These are phyloP conservation scores for Coniochaeta ligniaria DNA, from an alignment of 2,329 filamentous ascomycete species.

Conservation along the genomic window DNA sequence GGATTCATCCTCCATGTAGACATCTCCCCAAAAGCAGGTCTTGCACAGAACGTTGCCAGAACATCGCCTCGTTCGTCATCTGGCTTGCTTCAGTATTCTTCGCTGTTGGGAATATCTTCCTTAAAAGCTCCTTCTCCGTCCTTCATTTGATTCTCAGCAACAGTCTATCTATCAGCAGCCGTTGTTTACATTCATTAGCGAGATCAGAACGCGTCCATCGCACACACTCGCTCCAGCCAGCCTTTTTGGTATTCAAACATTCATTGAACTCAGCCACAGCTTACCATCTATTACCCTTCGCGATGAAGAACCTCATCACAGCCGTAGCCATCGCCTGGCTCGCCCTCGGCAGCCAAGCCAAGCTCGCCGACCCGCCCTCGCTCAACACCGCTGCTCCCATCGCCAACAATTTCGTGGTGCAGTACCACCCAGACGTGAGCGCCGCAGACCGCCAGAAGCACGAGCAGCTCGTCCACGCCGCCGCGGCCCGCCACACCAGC, in stretches of 20 bases:
- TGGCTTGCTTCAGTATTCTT: neutral
- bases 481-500: neutral
- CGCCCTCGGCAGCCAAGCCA: neutral
- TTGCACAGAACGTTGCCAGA: neutral
- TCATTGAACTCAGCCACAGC: neutral
- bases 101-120: neutral
- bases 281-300: neutral
- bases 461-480: neutral
- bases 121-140: neutral
- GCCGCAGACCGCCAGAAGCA: neutral
- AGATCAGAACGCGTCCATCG: neutral
- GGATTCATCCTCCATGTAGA: neutral
- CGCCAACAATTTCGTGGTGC: slow-evolving; percentile 6
- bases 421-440: slow-evolving; percentile 4
- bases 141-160: neutral
- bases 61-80: neutral
- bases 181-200: neutral
- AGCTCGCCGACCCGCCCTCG: neutral
- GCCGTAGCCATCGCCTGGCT: neutral
- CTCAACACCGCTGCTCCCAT: neutral
- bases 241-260: too few species aligned
- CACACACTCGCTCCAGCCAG: neutral
- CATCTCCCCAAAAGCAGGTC: neutral
- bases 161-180: neutral
- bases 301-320: neutral